Conservation (phyloP, 1,284 basidiomycete genomes). For the Sporisorium reilianum region DNA sequence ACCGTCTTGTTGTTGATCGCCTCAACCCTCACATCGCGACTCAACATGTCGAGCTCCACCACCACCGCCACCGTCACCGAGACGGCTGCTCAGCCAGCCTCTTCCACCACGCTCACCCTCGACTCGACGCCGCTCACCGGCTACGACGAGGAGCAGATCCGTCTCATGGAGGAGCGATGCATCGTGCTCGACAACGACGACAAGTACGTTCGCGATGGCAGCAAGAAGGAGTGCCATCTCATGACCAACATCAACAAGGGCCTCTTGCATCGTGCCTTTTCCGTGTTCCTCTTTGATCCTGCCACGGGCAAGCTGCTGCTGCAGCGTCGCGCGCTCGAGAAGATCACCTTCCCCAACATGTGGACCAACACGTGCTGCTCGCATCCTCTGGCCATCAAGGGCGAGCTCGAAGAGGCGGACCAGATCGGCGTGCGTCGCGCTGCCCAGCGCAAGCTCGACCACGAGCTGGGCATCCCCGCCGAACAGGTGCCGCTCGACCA, state of each 20-base stretch:
- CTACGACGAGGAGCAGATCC: conserved; percentile 72
- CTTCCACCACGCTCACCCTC: conserved; percentile 29
- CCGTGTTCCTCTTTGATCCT: conserved; percentile 95
- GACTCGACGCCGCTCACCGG: conserved; percentile 58
- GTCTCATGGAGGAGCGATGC: conserved; percentile 96
- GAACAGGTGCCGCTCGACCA: conserved; percentile 80
- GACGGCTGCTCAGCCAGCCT: conserved; percentile 19
- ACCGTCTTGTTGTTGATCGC: conserved; percentile 5
- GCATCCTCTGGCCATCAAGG: conserved; percentile 81
- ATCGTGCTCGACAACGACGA: conserved; percentile 94
- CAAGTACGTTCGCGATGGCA: conserved; percentile 72
- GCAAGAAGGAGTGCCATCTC: conserved; percentile 99
- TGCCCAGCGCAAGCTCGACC: conserved; percentile 92
- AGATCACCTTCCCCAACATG: conserved; percentile 99
- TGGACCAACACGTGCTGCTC: conserved; percentile 99
- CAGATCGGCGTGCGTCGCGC: conserved; percentile 84
- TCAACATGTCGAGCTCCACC: conserved; percentile 25
- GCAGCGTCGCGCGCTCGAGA: conserved; percentile 93
- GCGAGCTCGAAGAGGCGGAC: conserved; percentile 79
- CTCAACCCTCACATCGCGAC: neutral
- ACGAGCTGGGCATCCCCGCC: conserved; percentile 92
- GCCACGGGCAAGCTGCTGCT: conserved; percentile 93
- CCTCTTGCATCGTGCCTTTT: conserved; percentile 96
- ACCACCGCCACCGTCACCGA: conserved; percentile 36
- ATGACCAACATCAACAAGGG: conserved; percentile 98